phyloP scores from a whole-genome alignment of 2,329 filamentous ascomycete genomes.

The Xylariales sp. region DNA sequence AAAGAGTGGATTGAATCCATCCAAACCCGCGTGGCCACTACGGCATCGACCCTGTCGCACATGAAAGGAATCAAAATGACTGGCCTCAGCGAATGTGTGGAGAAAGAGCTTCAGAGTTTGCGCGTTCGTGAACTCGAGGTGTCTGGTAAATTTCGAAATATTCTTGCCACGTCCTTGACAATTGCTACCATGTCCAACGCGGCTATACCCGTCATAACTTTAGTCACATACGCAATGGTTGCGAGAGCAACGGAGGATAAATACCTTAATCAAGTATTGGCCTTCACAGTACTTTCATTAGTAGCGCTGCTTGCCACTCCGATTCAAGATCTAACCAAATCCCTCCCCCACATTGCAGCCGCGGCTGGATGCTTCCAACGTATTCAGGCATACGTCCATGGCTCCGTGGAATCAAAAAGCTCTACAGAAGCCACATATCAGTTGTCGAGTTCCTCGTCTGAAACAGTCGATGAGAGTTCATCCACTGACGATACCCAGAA shows the following conservation, averaged over 20 bases:
- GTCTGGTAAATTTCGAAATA: no score
- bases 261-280: no score
- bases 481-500: background rate
- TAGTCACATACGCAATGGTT: no score
- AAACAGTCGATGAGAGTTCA: background rate
- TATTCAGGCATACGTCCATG: slow-evolving; percentile 6
- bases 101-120: no score
- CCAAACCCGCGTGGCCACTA: no score
- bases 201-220: background rate
- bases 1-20: no score
- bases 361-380: slow-evolving; percentile 6
- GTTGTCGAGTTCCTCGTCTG: background rate
- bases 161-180: no score
- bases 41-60: no score
- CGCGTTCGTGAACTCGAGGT: no score
- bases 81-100: no score
- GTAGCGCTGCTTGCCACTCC: slow-evolving; percentile 7
- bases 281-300: slow-evolving; percentile 6
- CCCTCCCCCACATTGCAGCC: slow-evolving; percentile 7
- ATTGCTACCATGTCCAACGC: background rate
- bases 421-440: background rate
- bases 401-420: background rate
- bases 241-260: background rate
- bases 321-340: slow-evolving; percentile 6
- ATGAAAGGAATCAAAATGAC: no score